These are phyloP conservation scores for Aspergillus felis DNA, from an alignment of 2,329 filamentous ascomycete genomes.

Conservation along the genomic window DNA sequence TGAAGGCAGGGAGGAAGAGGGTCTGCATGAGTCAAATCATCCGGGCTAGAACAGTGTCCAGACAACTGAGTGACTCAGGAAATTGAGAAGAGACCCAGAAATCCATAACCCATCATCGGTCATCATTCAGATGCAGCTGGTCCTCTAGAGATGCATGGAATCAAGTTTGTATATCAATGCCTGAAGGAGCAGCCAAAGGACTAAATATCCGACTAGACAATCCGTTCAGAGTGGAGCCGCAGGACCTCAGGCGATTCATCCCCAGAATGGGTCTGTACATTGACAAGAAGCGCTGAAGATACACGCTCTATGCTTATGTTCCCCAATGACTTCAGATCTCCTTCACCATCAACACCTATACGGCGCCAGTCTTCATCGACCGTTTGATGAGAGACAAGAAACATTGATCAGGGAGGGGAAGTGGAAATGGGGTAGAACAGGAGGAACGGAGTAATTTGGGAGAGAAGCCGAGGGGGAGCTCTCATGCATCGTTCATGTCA, in stretches of 20 bases:
- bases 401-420: conserved; percentile 3
- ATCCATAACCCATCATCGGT: neutral
- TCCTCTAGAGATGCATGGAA: conserved; percentile 1
- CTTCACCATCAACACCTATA: conserved; percentile 14
- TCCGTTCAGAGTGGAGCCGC: conserved; percentile 11
- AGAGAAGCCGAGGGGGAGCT: conserved; percentile 11
- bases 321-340: conserved; percentile 8
- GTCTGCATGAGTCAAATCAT: neutral
- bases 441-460: conserved; percentile 3
- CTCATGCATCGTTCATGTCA: conserved; percentile 56
- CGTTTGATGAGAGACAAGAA: conserved; percentile 10
- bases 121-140: neutral
- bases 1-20: neutral
- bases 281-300: conserved; percentile 17
- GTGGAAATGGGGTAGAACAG: conserved; percentile 6
- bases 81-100: neutral
- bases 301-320: conserved; percentile 17
- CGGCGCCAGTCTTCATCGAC: conserved; percentile 14
- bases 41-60: neutral
- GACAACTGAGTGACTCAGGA: neutral
- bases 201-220: conserved; percentile 15
- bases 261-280: conserved; percentile 20
- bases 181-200: conserved; percentile 9
- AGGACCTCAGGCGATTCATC: conserved; percentile 16
- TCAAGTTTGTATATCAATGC: conserved; percentile 6